Base-by-base conservation (phyloP, 768 basidiomycete genomes). In the Tylopilus rubrobrunneus region DNA sequence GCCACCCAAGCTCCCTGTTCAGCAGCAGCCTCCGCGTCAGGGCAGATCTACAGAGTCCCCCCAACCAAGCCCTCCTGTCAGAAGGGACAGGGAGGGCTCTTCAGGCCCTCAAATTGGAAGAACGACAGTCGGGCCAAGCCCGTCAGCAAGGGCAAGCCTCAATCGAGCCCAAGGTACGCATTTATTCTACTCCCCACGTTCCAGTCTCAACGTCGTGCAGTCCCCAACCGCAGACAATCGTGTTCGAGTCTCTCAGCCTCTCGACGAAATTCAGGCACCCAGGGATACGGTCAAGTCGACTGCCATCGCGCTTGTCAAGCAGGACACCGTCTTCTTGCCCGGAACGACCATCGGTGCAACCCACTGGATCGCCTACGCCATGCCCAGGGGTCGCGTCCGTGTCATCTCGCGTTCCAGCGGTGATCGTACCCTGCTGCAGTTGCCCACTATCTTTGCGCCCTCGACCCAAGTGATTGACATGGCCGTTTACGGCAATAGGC, bases 291-390 rank as follows among this genome's bases (percentile, higher is more conserved):
- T 91, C 62, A 90, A 90, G 66, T 89, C 89, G 17, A 93, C 91
- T 0, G 89, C 91, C 4, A 93, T 92, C 49, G 91, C 91, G 15
- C 78, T 93, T 45, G 89, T 93, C 65, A 88, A 84, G 70, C 89
- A 92, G 58, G 91, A 93, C 55, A 75, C 89, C 17, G 80, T 86
- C 27, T 93, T 92, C 73, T 74, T 92, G 53, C 88, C 87, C 42
- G 91, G 91, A 17, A 86, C 87, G 12, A 93, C 91, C 33, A 93
- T 93, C 51, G 91, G 90, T 10, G 91, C 91, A 14, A 92, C 91
- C 5, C 87, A 90, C 64, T 93, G 92, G 89, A 91, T 93, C 55
- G 91, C 91, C 17, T 93, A 93, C 64, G 91, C 90, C 25, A 93
- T 93, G 91, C 92, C 87, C 5, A 84, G 86, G 74, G 89, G 87